These are phyloP conservation scores for Tetraselmis chui DNA, from an alignment of 139 green algal genomes.

Conservation along the genomic window DNA sequence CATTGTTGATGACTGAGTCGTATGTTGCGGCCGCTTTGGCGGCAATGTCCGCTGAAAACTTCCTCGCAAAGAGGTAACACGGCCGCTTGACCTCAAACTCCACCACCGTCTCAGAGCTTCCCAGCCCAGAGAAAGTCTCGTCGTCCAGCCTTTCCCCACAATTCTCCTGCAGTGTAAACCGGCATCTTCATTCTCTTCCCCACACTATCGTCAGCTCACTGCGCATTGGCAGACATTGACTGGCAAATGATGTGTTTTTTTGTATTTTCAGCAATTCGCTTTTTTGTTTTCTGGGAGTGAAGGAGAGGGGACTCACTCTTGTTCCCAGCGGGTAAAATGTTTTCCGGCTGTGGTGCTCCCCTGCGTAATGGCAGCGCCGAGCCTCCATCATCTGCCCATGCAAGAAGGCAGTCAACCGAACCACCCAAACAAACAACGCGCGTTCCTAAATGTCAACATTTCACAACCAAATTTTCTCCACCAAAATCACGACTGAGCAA, in stretches of 20 bases:
- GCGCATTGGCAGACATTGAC: no score
- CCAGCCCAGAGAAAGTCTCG: background rate
- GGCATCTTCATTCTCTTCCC: no score
- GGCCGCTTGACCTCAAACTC: background rate
- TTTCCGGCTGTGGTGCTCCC: background rate
- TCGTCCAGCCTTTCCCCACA: background rate
- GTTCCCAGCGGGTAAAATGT: background rate
- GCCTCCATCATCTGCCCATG: background rate
- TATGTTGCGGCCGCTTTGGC: background rate
- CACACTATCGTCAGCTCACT: no score
- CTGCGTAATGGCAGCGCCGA: background rate
- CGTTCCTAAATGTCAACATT: no score
- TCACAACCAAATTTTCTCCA: no score
- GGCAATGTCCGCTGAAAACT: background rate
- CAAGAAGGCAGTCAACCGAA: no score
- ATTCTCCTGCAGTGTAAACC: background rate
- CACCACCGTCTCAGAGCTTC: background rate
- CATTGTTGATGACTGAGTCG: background rate
- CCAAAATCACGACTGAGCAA: no score
- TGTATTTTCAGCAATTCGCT: no score
- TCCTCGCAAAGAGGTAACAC: background rate
- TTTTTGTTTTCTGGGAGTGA: no score
- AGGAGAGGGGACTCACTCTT: background rate
- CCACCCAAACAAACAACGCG: no score
- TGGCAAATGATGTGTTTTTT: no score